phyloP scores from a whole-genome alignment of 441 rosid species.

The Gossypium schwendimanii region DNA sequence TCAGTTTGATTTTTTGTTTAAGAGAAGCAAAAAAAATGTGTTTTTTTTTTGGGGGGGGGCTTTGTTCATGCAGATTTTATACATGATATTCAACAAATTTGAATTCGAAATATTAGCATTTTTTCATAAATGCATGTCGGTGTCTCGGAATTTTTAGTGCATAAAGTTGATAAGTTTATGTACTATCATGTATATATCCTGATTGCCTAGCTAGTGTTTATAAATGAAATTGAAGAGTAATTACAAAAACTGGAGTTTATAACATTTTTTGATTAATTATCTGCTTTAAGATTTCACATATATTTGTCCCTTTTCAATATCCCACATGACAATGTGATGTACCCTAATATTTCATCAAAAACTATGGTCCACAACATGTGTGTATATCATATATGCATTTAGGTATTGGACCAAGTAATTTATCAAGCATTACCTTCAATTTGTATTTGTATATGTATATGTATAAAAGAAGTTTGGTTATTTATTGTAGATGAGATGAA shows the following conservation, averaged over 20 bases:
- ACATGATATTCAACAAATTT: too few species aligned
- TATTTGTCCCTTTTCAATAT: not conserved
- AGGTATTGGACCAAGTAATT: not conserved
- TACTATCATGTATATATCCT: not conserved
- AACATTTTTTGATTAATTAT: not conserved
- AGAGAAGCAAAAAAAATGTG: not conserved
- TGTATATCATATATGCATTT: too few species aligned
- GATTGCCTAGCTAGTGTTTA: not conserved
- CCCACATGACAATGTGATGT: not conserved
- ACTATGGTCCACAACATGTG: not conserved
- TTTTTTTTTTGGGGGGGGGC: too few species aligned
- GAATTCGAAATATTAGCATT: too few species aligned
- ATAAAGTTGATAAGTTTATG: not conserved
- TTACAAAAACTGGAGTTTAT: not conserved
- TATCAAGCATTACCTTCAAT: not conserved
- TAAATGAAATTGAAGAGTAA: not conserved
- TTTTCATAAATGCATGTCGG: not conserved
- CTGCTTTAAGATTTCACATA: not conserved
- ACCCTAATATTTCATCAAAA: not conserved
- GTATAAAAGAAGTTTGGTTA: not conserved
- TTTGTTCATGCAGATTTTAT: not conserved
- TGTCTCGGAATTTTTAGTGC: not conserved
- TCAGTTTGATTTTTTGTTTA: not conserved
- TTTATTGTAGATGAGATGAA: slow-evolving; percentile 41
- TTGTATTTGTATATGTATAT: not conserved